phyloP scores from a whole-genome alignment of 257 asterid species.

The Solanum sparsipilum region DNA sequence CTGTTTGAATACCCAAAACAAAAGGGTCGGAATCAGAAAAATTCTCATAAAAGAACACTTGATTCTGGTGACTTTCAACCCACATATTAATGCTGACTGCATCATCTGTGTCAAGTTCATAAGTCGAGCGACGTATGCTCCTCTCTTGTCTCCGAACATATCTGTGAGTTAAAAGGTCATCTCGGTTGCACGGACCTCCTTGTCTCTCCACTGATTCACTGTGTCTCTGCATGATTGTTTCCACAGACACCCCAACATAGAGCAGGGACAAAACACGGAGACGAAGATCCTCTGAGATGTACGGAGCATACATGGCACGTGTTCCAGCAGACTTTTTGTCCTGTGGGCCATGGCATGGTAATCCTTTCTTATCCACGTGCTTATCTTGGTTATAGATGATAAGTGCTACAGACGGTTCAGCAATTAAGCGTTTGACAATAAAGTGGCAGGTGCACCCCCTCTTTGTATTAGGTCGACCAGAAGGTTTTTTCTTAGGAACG shows the following conservation, averaged over 20 bases:
- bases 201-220: slow-evolving; percentile 80
- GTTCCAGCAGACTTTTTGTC: slow-evolving; percentile 87
- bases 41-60: slow-evolving; percentile 73
- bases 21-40: slow-evolving; percentile 77
- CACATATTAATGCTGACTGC: slow-evolving; percentile 62
- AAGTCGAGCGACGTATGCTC: slow-evolving; percentile 55
- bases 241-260: slow-evolving; percentile 94
- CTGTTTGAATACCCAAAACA: slow-evolving; percentile 86
- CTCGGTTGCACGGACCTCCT: slow-evolving; percentile 92
- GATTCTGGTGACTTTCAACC: slow-evolving; percentile 66
- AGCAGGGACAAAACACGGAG: slow-evolving; percentile 81
- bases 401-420: slow-evolving; percentile 89
- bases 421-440: slow-evolving; percentile 80
- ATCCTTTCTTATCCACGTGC: slow-evolving; percentile 77
- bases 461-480: slow-evolving; percentile 96
- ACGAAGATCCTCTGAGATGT: slow-evolving; percentile 89
- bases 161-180: slow-evolving; percentile 90
- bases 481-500: slow-evolving; percentile 60
- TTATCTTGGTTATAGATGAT: slow-evolving; percentile 74
- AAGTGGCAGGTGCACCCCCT: slow-evolving; percentile 96
- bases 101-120: slow-evolving; percentile 82
- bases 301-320: slow-evolving; percentile 97
- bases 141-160: slow-evolving; percentile 96
- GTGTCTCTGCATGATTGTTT: slow-evolving; percentile 96
- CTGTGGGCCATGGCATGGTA: slow-evolving; percentile 92